Evolutionary conservation across 2,329 filamentous ascomycete genomes (phyloP).

Genomic region (Aspergillus transmontanensis): DNA sequence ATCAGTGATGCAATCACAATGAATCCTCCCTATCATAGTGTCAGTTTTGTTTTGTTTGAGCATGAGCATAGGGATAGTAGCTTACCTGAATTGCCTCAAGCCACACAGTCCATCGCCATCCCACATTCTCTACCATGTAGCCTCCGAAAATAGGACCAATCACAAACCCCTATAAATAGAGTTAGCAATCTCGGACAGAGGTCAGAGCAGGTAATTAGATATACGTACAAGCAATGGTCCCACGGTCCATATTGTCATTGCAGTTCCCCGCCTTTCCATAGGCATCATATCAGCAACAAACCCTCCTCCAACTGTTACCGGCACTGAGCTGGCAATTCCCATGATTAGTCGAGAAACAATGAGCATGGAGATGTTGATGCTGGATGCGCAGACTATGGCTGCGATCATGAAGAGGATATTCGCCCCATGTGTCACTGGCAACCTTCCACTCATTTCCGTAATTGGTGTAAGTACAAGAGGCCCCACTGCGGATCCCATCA

Average conservation of each 20-base stretch:
- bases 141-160: conserved; percentile 52
- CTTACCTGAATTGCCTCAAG: conserved; percentile 50
- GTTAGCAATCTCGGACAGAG: background rate
- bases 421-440: conserved; percentile 56
- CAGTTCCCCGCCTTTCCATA: conserved; percentile 51
- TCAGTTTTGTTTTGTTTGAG: background rate
- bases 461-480: conserved; percentile 60
- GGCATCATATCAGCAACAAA: conserved; percentile 56
- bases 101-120: conserved; percentile 59
- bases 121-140: conserved; percentile 35
- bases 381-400: conserved; percentile 65
- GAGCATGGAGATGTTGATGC: conserved; percentile 54
- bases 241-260: conserved; percentile 52
- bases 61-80: conserved; percentile 1
- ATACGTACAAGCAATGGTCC: conserved; percentile 48
- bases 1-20: conserved; percentile 13
- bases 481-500: conserved; percentile 60
- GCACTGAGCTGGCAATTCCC: conserved; percentile 49
- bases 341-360: conserved; percentile 56
- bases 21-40: conserved; percentile 9
- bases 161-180: conserved; percentile 39
- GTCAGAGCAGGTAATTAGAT: background rate
- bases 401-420: conserved; percentile 64
- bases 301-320: conserved; percentile 55
- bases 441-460: conserved; percentile 65